These are phyloP conservation scores for Citrus reticulata DNA, from an alignment of 345 rosid species.

Conservation along the genomic window DNA sequence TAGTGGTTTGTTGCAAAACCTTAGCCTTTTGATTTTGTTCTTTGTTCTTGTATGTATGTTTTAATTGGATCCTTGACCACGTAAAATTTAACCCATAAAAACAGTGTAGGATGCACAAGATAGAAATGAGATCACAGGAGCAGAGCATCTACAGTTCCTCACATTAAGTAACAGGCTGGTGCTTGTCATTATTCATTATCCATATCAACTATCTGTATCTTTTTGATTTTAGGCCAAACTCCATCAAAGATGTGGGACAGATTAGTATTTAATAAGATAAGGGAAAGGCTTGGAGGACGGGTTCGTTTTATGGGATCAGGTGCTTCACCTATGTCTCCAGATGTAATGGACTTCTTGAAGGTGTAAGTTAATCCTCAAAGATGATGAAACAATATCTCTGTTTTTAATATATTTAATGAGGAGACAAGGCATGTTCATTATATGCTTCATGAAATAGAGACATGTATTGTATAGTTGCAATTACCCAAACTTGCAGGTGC, in stretches of 20 bases:
- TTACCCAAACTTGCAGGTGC: conserved; percentile 48
- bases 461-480: not conserved
- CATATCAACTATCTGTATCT: conserved; percentile 3
- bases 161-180: not conserved
- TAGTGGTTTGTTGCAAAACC: conserved; percentile 43
- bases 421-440: too few relatives aligned
- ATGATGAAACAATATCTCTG: not conserved
- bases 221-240: conserved; percentile 43
- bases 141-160: not conserved
- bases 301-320: conserved; percentile 75
- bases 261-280: conserved; percentile 80
- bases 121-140: not conserved
- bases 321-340: conserved; percentile 91
- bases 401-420: not conserved
- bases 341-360: conserved; percentile 76
- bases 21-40: not conserved
- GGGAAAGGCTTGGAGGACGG: conserved; percentile 80
- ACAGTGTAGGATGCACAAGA: not conserved
- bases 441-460: too few relatives aligned
- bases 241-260: conserved; percentile 83
- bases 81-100: not conserved
- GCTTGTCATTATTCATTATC: not conserved
- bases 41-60: not conserved
- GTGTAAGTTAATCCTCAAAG: conserved; percentile 53
- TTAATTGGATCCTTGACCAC: not conserved